Base-by-base conservation (phyloP, 768 basidiomycete species). In the Pluteus cervinus region DNA sequence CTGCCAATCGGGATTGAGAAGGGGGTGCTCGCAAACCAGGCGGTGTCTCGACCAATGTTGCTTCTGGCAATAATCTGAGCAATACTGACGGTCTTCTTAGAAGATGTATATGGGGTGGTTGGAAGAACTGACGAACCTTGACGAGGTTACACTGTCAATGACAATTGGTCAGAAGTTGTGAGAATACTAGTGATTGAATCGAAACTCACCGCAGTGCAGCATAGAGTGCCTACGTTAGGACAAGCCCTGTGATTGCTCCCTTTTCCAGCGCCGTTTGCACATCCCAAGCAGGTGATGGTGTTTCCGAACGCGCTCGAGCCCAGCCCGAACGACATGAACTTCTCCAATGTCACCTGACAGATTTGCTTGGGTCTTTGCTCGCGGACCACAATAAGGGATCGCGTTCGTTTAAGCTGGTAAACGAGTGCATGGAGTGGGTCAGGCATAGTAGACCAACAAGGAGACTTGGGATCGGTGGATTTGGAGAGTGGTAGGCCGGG, bases 31-130 rank as follows among this genome's bases (percentile, higher is more conserved):
- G 39, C 65, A 66, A 11, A 57, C 55, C 18, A 46, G 37, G n/a
- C 57, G 56, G 42, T 65, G 63, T 32, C 47, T 59, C 5, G 53
- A 35, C 61, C 58, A 62, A 42, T 65, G 62, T 33, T 57, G 58
- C 11, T 52, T 52, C 29, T 58, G 63, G 20, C 23, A 39, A 2
- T 12, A n/a, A 4, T 29, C 30, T 4, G 38, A 39, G 38, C 38
- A 39, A 17, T 39, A 39, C 38, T 39, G 14, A 12, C 14, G 2
- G 25, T 5, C 11, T 9, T 14, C 7, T 23, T 14, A 29, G 22
- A 12, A 21, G 25, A 10, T 24, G 20, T 16, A 31, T 24, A 7
- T 11, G 7, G 11, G 26, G 31, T 10, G 24, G 7, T 10, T 4
- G 15, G 24, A 17, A 24, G 12, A 10, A 15, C 14, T 18, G 4